These are phyloP conservation scores for Vigna hirtella DNA, from an alignment of 306 rosid species.

Conservation along the genomic window DNA sequence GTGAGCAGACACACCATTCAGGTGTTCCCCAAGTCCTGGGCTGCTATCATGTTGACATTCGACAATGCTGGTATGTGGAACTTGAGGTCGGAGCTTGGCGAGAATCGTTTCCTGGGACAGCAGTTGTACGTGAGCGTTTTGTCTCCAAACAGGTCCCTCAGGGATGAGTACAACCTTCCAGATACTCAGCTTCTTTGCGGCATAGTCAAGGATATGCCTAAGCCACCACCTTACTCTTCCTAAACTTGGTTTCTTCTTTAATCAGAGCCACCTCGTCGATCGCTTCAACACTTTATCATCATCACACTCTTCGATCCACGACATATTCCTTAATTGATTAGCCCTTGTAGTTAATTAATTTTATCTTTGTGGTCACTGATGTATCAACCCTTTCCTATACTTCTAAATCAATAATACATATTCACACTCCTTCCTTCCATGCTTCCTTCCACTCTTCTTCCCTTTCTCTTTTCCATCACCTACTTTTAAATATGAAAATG, in stretches of 20 bases:
- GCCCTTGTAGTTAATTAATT: neutral
- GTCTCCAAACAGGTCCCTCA: conserved; percentile 52
- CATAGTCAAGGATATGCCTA: conserved; percentile 55
- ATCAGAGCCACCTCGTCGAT: neutral
- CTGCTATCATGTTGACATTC: conserved; percentile 62
- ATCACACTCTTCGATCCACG: no score
- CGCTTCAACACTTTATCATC: neutral
- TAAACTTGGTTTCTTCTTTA: neutral
- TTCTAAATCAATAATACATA: neutral
- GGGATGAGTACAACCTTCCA: conserved; percentile 76
- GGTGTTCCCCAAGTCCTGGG: conserved; percentile 78
- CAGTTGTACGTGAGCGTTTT: conserved; percentile 61
- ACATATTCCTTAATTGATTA: neutral
- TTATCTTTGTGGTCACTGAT: neutral
- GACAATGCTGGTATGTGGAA: conserved; percentile 88
- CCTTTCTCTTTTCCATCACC: no score
- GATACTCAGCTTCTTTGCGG: conserved; percentile 60
- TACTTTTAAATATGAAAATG: no score
- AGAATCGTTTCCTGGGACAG: conserved; percentile 73
- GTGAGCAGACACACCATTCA: conserved; percentile 83
- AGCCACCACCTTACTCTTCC: conserved; percentile 47
- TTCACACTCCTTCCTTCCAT: neutral
- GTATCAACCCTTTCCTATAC: conserved; percentile 24
- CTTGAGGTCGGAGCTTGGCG: conserved; percentile 61
- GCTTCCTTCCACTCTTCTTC: no score